phyloP scores from a whole-genome alignment of 2,329 filamentous ascomycete species.

The Claviceps maximensis region DNA sequence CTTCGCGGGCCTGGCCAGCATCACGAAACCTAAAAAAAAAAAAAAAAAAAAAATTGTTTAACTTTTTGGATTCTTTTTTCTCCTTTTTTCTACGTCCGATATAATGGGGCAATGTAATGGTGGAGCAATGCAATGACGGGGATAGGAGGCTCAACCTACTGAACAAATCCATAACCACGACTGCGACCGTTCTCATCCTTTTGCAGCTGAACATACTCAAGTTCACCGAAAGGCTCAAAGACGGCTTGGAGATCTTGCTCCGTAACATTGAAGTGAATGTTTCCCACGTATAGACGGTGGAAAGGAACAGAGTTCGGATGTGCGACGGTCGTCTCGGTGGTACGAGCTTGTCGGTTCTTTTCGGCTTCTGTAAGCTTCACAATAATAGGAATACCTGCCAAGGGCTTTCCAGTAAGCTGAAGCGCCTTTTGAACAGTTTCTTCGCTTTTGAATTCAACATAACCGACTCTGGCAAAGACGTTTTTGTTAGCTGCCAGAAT shows the following conservation, averaged over 20 bases:
- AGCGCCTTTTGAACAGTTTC: slow-evolving; percentile 87
- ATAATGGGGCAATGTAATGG: background rate
- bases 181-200: slow-evolving; percentile 87
- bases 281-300: slow-evolving; percentile 95
- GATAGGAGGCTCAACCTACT: slow-evolving; percentile 75
- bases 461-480: slow-evolving; percentile 63
- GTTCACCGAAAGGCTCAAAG: slow-evolving; percentile 93
- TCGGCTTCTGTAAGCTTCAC: slow-evolving; percentile 97
- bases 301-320: slow-evolving; percentile 82
- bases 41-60: background rate
- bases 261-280: slow-evolving; percentile 98
- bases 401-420: slow-evolving; percentile 95
- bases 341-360: slow-evolving; percentile 94
- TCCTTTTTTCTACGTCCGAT: background rate
- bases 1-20: slow-evolving; percentile 81
- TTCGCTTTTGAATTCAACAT: slow-evolving; percentile 97
- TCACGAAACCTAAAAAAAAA: slow-evolving; percentile 61
- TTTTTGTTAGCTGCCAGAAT: background rate
- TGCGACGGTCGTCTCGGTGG: slow-evolving; percentile 52
- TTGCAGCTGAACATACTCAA: slow-evolving; percentile 94
- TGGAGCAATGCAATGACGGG: no score
- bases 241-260: slow-evolving; percentile 92
- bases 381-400: slow-evolving; percentile 97
- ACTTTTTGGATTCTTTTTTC: background rate
- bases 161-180: slow-evolving; percentile 94